A percentile compares a stretch with the other conserved stretches of the same genome.
Conservation (phyloP, 1,139 yeast species). For the Protomyces macrosporus region DNA sequence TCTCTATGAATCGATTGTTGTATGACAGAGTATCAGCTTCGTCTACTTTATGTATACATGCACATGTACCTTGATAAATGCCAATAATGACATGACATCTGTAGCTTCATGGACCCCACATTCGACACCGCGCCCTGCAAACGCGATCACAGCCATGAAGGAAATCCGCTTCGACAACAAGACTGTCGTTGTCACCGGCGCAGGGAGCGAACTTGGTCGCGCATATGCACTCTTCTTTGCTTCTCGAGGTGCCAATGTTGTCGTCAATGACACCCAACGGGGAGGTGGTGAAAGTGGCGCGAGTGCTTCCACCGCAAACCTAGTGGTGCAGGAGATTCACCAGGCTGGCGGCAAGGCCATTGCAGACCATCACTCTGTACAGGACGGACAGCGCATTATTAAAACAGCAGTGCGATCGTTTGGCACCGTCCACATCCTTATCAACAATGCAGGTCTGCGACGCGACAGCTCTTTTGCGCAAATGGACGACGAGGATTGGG, state of each 20-base stretch:
- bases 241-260: conserved; percentile 74
- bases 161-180: too few species aligned
- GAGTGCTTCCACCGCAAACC: conserved; percentile 61
- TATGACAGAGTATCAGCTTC: too few species aligned
- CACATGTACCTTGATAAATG: too few species aligned
- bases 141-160: too few species aligned
- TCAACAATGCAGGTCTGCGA: conserved; percentile 92
- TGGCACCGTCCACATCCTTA: conserved; percentile 79
- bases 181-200: conserved; percentile 62
- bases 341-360: conserved; percentile 78
- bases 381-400: conserved; percentile 68
- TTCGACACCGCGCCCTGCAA: too few species aligned
- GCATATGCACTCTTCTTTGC: conserved; percentile 85
- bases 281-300: conserved; percentile 57
- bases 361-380: conserved; percentile 76
- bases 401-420: conserved; percentile 69
- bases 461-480: conserved; percentile 85
- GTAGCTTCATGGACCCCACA: too few species aligned
- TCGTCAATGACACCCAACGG: conserved; percentile 86
- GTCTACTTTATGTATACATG: too few species aligned
- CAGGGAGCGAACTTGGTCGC: conserved; percentile 95
- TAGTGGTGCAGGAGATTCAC: conserved; percentile 79
- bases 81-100: too few species aligned
- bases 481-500: conserved; percentile 82
- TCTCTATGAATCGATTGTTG: too few species aligned